Base-by-base conservation (phyloP, 306 rosid species). In the Quillaja saponaria region DNA sequence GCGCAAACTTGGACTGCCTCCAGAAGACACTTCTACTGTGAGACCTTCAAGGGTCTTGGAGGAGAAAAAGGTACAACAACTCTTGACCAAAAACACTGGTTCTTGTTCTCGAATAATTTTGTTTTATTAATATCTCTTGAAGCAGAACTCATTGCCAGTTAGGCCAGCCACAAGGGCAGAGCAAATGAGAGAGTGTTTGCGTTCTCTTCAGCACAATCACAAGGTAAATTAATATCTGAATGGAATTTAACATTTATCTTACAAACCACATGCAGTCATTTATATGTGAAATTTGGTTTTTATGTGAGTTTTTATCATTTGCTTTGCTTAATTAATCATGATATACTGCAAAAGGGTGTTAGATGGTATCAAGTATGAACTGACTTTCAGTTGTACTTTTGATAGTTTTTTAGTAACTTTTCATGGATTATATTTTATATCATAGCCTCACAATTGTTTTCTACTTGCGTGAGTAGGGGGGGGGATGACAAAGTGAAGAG, bases 161-260 rank as follows among this genome's bases (percentile, higher is more conserved):
- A 85, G 90, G 69, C 96, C 97, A 55, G 94, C 94, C 56, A 85
- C 96, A 74, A 89, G 85, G 75, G 45, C 85, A 37, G 97, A 94
- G 76, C 96, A 84, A 76, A 89, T 89, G 95, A 89, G 99, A 71
- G 99, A 84, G 75, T 85, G 96, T 67, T 65, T 94, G 71, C 92
- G 96, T 42, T 83, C 95, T 70, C 95, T 94, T 60, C 89, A 94
- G 81, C 90, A 84, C 72, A 84, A 68, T 76, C 94, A 89, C 85
- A 94, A 87, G 99, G 99, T 94, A 85, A 75, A 31, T 66, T 58
- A 51, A 47, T 52, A 19, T 66, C 28, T 66, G 17, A 0, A 39
- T 67, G 66, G 34, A 28, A 35, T 17, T 40, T 46, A 35, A 63
- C 34, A 25, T 55, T 34, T 11, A 39, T 15, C 19, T 8, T 55